A percentile compares a stretch with the other conserved stretches of the same genome.
Evolutionary conservation across 352 stramenopile genomes (phyloP).

Genomic region (Pythium phragmiticola): DNA sequence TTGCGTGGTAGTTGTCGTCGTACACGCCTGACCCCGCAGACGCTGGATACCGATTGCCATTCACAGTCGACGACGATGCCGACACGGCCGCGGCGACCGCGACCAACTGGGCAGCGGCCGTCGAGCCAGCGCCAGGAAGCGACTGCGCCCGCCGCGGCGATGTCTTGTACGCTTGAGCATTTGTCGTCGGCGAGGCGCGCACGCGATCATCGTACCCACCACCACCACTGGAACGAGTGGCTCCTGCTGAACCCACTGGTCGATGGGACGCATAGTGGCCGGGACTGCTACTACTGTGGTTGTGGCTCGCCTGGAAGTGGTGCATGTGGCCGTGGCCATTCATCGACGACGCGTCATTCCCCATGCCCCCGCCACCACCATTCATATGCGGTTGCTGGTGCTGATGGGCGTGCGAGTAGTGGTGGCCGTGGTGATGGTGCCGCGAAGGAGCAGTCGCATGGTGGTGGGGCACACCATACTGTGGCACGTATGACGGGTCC

Average conservation of each 20-base stretch:
- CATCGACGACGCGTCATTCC: background rate
- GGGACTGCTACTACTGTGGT: conserved; percentile 13
- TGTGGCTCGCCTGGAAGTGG: conserved; percentile 13
- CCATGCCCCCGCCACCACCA: background rate
- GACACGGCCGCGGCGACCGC: conserved; percentile 13
- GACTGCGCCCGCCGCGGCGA: conserved; percentile 31
- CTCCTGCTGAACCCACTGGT: background rate
- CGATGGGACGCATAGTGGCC: conserved; percentile 13
- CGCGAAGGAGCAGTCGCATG: conserved; percentile 4
- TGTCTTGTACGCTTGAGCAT: conserved; percentile 18
- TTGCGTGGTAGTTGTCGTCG: background rate
- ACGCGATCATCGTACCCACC: conserved; percentile 11
- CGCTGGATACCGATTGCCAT: conserved; percentile 8
- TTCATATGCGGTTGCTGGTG: conserved; percentile 3
- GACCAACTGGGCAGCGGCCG: background rate
- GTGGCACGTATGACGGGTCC: conserved; percentile 2
- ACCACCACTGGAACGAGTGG: background rate
- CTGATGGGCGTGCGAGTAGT: conserved; percentile 3
- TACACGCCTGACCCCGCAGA: conserved; percentile 4
- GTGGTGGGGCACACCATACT: background rate
- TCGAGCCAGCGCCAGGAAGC: conserved; percentile 8
- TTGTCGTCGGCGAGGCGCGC: conserved; percentile 2
- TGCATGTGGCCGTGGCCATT: conserved; percentile 9
- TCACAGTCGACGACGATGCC: background rate
- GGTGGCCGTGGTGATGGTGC: conserved; percentile 6